A percentile compares a stretch with the other conserved stretches of the same genome.
These are phyloP conservation scores for Suillus plorans DNA, from an alignment of 768 basidiomycete genomes.

Conservation along the genomic window DNA sequence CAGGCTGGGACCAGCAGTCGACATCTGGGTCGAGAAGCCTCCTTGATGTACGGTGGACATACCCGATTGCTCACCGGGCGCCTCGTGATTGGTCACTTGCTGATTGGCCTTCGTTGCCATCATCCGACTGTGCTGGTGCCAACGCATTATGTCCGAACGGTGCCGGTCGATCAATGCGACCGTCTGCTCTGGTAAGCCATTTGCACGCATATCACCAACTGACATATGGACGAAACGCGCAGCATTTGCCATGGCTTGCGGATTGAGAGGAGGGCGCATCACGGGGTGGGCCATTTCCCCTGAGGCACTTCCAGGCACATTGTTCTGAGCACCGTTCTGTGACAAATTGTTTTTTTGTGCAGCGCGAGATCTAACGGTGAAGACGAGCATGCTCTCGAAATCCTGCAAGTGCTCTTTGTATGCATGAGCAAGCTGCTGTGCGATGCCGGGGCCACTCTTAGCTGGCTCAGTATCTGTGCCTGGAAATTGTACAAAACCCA, in stretches of 20 bases:
- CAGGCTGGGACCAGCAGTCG: background rate
- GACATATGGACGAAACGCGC: constrained; percentile 46
- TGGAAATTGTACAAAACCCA: constrained; percentile 67
- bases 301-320: constrained; percentile 9
- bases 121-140: constrained; percentile 25
- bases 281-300: background rate
- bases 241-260: constrained; percentile 43
- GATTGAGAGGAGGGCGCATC: constrained; percentile 11
- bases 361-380: constrained; percentile 33
- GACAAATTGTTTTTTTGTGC: constrained; percentile 15
- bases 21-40: constrained; percentile 5
- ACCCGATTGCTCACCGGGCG: constrained; percentile 14
- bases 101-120: background rate
- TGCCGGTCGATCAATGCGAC: constrained; percentile 59
- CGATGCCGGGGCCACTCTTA: constrained; percentile 60
- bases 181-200: constrained; percentile 46
- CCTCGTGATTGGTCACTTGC: constrained; percentile 1
- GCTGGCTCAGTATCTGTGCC: constrained; percentile 59
- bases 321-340: constrained; percentile 14
- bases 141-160: constrained; percentile 34
- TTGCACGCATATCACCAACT: constrained; percentile 51
- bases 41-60: constrained; percentile 9
- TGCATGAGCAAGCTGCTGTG: constrained; percentile 55
- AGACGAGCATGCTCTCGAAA: constrained; percentile 58
- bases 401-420: constrained; percentile 57